Percentiles rank a stretch among this genome's conserved stretches.
phyloP scores from a whole-genome alignment of 1,284 basidiomycete species.

The Tilletia caries region DNA sequence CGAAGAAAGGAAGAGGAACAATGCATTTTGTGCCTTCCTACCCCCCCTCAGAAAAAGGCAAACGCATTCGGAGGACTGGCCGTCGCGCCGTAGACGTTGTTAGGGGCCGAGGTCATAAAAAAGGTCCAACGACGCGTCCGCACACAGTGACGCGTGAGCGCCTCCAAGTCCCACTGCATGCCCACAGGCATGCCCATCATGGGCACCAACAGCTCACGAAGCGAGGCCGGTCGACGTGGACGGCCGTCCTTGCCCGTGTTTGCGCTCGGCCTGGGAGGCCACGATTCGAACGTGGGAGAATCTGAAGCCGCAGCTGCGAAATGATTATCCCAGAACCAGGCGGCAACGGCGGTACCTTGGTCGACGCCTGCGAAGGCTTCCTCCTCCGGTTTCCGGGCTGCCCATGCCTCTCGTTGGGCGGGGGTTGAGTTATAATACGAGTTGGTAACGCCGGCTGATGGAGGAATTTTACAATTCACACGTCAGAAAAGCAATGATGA shows the following conservation, averaged over 20 bases:
- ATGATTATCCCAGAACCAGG: slow-evolving; percentile 66
- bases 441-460: slow-evolving; percentile 62
- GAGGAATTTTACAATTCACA: slow-evolving; percentile 34
- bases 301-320: slow-evolving; percentile 72
- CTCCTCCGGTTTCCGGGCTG: slow-evolving; percentile 24
- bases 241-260: background rate
- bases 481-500: background rate
- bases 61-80: slow-evolving; percentile 56
- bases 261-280: slow-evolving; percentile 51
- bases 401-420: slow-evolving; percentile 60
- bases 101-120: slow-evolving; percentile 54
- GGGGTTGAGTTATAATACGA: slow-evolving; percentile 60
- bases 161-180: slow-evolving; percentile 57
- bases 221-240: slow-evolving; percentile 11
- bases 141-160: slow-evolving; percentile 50
- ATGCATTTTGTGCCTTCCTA: too few relatives aligned
- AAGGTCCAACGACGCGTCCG: slow-evolving; percentile 53
- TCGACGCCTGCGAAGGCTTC: slow-evolving; percentile 39
- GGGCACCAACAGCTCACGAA: slow-evolving; percentile 41
- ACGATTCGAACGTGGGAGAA: slow-evolving; percentile 68
- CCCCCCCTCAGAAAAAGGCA: slow-evolving; percentile 41
- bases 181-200: slow-evolving; percentile 54
- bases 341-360: slow-evolving; percentile 42
- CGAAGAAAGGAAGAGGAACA: too few relatives aligned
- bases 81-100: slow-evolving; percentile 56